Base-by-base conservation (phyloP, 2,329 filamentous ascomycete species). In the Fusarium proliferatum region DNA sequence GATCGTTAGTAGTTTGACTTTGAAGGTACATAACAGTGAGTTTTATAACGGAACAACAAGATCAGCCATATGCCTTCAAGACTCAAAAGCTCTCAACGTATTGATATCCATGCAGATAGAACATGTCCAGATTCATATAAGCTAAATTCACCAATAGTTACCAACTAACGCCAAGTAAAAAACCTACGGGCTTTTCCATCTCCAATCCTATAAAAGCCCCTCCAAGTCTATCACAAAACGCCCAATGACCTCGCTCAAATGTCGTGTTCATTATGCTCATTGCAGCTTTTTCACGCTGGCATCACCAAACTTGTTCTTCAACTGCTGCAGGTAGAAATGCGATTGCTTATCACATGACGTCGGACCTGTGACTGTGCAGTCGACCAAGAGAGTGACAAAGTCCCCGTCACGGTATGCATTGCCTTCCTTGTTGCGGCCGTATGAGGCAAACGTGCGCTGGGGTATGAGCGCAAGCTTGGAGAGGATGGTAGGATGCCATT, bases 401-500 rank as follows among this genome's bases (percentile, higher is more conserved):
- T 98, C 95, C 38, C 95, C 96, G 13, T 95, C 90, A 79, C 92
- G 89, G 82, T 95, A 98, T 53, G 89, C 86, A 21, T 89, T 89
- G 59, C 92, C 91, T 65, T 86, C 81, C 28, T 84, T 82, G 46
- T 81, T 80, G 58, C 84, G 83, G 69, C 87, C 91, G 82, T 98
- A 98, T 1, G 94, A 89, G 79, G 97, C 97, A 80, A 99, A 85
- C 39, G 88, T 86, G 58, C 92, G 89, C 82, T 99, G 96, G 5
- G 96, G 95, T n/a, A 99, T 87, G 28, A 99, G 87, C 3, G 93
- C 95, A 70, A 98, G 85, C 80, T 95, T 96, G 42, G 96, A 94
- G 16, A 99, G 89, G 49, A 99, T 92, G 0, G 96, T 99, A 34
- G 96, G 95, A 80, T 99, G 96, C 97, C 96, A 99, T 86, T 97